A percentile compares a stretch with the other conserved stretches of the same genome.
These are phyloP conservation scores for Helminthosporium solani DNA, from an alignment of 2,329 filamentous ascomycete genomes.

Conservation along the genomic window DNA sequence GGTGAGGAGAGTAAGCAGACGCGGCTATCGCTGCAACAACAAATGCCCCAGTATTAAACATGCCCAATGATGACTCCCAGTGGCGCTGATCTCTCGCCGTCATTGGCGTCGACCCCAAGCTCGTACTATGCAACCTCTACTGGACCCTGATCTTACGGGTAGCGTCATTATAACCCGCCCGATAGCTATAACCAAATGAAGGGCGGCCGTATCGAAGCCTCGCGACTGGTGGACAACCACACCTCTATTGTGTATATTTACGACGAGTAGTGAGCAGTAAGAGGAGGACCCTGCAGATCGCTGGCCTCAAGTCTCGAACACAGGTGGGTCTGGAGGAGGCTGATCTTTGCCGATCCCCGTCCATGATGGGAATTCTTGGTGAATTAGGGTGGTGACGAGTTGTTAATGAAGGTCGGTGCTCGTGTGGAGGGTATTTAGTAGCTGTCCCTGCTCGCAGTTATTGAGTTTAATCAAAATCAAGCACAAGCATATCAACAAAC, in stretches of 20 bases:
- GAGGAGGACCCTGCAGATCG: conserved; percentile 37
- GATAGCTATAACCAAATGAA: too few species aligned
- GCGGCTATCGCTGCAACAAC: not conserved
- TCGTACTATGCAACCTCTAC: not conserved
- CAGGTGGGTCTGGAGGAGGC: conserved; percentile 21
- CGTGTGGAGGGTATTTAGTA: conserved; percentile 25
- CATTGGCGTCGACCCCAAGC: too few species aligned
- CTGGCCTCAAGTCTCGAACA: conserved; percentile 21
- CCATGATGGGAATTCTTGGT: conserved; percentile 12
- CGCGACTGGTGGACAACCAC: not conserved
- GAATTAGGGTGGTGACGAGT: conserved; percentile 6
- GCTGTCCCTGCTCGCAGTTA: conserved; percentile 13
- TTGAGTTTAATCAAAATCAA: not conserved
- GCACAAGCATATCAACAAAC: conserved; percentile 1
- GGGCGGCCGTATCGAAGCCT: too few species aligned
- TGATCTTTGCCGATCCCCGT: conserved; percentile 25
- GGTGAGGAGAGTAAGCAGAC: too few species aligned
- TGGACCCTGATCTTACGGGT: not conserved
- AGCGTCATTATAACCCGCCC: too few species aligned
- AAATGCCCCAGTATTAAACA: not conserved
- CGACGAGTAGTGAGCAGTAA: not conserved
- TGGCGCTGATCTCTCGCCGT: too few species aligned
- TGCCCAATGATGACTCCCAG: too few species aligned
- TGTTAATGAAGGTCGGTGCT: not conserved
- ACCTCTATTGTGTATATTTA: too few species aligned